Base-by-base conservation (phyloP, 1,284 basidiomycete species). In the Puccinia polysora region DNA sequence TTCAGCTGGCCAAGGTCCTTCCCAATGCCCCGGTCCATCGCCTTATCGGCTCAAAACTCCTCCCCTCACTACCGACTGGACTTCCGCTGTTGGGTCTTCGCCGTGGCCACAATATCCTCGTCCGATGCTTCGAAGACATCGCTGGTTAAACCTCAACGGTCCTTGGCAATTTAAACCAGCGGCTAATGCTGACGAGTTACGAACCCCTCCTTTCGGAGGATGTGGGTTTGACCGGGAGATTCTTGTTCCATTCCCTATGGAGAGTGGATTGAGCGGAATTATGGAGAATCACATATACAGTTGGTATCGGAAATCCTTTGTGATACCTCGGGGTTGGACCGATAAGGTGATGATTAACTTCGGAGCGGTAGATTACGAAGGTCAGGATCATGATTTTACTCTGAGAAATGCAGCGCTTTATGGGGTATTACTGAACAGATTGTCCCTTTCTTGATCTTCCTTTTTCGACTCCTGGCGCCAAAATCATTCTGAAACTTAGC, bases 81-180 rank as follows among this genome's bases (percentile, higher is more conserved):
- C 67, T 4, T n/a, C 23, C 4, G 49, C 59, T 32, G 67, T 70
- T n/a, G 67, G 67, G 15, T 14, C 30, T 8, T 58, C 53, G 2
- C 56, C 67, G 36, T 70, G 67, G 67, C 67, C 55, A 18, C 55
- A 70, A 70, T 60, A 70, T 30, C 55, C 67, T 20, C 67, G 67
- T 7, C 67, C 67, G 15, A 43, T 45, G 36, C 47, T 70, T 14
- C 18, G 30, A 38, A 47, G 67, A 52, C 20, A 43, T 6, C 7
- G 60, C 25, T 70, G 67, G 67, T 23, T 70, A 10, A 70, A 59
- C 47, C 55, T 70, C 15, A 70, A 70, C 34, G 67, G 67, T 23
- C 20, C 56, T 18, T 70, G 67, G 67, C 53, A 70, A 70, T 70
- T 70, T 28, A 59, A 70, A 70, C 28, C 67, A 50, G 67, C 67